These are phyloP conservation scores for Alternaria novae-zelandiae DNA, from an alignment of 2,329 filamentous ascomycete genomes.

Conservation along the genomic window DNA sequence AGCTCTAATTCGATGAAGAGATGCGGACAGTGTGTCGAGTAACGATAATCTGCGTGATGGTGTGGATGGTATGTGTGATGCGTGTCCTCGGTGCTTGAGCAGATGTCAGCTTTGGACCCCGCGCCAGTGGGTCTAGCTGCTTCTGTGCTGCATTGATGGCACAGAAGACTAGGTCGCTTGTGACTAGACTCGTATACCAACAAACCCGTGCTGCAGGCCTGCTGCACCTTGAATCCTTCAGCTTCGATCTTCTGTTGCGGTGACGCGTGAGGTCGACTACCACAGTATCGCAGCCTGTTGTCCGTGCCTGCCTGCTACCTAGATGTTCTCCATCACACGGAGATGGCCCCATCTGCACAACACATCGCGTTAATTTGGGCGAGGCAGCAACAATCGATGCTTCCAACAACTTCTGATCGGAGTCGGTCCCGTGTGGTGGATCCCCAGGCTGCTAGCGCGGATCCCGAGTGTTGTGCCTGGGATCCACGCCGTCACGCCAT, in stretches of 20 bases:
- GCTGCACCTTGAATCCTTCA: neutral
- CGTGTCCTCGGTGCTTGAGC: neutral
- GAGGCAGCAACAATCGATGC: neutral
- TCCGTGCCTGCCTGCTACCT: neutral
- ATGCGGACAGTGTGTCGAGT: neutral
- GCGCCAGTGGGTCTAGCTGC: neutral
- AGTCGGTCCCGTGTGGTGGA: neutral
- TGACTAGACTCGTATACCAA: neutral
- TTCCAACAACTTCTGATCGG: neutral
- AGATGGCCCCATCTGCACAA: neutral
- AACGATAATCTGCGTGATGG: neutral
- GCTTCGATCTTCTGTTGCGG: neutral
- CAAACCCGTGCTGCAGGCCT: neutral
- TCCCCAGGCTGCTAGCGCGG: constrained; percentile 34
- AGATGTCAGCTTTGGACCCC: neutral
- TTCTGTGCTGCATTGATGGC: neutral
- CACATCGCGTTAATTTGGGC: neutral
- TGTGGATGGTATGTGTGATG: neutral
- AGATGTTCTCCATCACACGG: neutral
- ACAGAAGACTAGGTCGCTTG: neutral
- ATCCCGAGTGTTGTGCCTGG: neutral
- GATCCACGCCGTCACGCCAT: neutral
- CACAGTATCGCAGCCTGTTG: neutral
- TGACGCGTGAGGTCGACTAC: neutral
- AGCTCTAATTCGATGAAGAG: neutral